A percentile compares a stretch with the other conserved stretches of the same genome.
These are phyloP conservation scores for Gracilariopsis chorda DNA, from an alignment of 23 red algal genomes.

Conservation along the genomic window DNA sequence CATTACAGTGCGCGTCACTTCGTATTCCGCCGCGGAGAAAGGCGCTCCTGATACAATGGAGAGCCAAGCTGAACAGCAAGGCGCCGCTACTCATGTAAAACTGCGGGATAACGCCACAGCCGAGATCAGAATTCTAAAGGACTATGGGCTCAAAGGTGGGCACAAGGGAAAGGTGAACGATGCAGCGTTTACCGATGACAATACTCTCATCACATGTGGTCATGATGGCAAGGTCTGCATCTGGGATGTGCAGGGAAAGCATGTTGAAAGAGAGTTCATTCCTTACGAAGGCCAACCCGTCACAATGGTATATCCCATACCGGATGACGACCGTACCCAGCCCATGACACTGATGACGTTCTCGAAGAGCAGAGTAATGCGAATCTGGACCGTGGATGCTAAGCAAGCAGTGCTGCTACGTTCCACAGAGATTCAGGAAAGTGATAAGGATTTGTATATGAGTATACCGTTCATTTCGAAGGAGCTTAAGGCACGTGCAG, in stretches of 20 bases:
- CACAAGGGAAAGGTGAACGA: slow-evolving; percentile 55
- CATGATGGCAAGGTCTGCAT: slow-evolving; percentile 67
- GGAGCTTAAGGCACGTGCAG: slow-evolving; percentile 51
- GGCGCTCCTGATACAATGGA: background rate
- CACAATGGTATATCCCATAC: slow-evolving; percentile 51
- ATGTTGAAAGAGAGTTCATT: slow-evolving; percentile 52
- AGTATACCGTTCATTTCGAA: slow-evolving; percentile 48
- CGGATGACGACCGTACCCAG: slow-evolving; percentile 7
- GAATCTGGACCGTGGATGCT: slow-evolving; percentile 51
- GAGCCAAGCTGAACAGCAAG: background rate
- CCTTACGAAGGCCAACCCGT: slow-evolving; percentile 54
- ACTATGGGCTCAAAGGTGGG: slow-evolving; percentile 44
- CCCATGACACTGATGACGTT: slow-evolving; percentile 21
- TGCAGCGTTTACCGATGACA: slow-evolving; percentile 46
- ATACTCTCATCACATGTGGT: slow-evolving; percentile 50
- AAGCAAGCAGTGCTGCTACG: slow-evolving; percentile 50
- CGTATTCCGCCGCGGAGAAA: background rate
- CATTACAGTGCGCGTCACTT: slow-evolving; percentile 45
- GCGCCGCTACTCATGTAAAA: background rate
- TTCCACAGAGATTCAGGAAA: slow-evolving; percentile 28
- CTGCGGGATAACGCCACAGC: slow-evolving; percentile 7
- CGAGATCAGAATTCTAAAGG: slow-evolving; percentile 27
- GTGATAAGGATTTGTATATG: slow-evolving; percentile 56
- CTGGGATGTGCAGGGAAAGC: slow-evolving; percentile 43
- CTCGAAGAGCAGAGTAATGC: slow-evolving; percentile 26